phyloP scores from a whole-genome alignment of 805 yeast genomes.

The Ogataea thermomethanolica region DNA sequence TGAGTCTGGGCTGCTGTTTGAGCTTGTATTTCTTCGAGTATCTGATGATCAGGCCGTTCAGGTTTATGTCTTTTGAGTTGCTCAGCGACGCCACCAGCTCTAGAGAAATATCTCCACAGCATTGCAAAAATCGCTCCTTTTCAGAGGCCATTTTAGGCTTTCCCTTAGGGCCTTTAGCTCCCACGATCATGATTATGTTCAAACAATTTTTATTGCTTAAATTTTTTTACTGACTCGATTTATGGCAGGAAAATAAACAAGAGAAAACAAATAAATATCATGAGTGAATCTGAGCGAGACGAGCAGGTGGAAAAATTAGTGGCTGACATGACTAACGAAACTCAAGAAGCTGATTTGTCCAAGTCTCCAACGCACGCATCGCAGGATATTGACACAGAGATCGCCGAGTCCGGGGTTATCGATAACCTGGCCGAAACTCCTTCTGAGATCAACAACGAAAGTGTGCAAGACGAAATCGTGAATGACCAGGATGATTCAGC shows the following conservation, averaged over 20 bases:
- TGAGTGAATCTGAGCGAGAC: constrained; percentile 5
- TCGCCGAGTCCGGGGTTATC: too few species aligned
- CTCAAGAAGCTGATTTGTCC: background rate
- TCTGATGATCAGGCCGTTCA: constrained; percentile 84
- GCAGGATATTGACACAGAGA: too few species aligned
- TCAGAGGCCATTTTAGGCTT: constrained; percentile 81
- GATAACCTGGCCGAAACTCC: too few species aligned
- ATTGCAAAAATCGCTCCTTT: constrained; percentile 86
- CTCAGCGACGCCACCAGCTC: constrained; percentile 79
- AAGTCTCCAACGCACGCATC: too few species aligned
- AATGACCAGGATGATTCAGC: background rate
- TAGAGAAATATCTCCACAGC: constrained; percentile 87
- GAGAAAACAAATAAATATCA: constrained; percentile 2
- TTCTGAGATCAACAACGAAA: background rate
- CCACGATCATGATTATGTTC: constrained; percentile 24
- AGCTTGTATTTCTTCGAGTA: constrained; percentile 87
- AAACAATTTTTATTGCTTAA: constrained; percentile 8
- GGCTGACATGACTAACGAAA: background rate
- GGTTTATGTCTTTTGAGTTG: constrained; percentile 72
- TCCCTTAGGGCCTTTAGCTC: constrained; percentile 31
- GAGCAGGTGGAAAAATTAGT: background rate
- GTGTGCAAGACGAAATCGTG: background rate
- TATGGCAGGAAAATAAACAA: constrained; percentile 12
- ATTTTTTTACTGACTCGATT: constrained; percentile 10
- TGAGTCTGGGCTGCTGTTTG: constrained; percentile 87